Evolutionary conservation across 805 yeast genomes (phyloP).

Genomic region (Spathaspora boniae): DNA sequence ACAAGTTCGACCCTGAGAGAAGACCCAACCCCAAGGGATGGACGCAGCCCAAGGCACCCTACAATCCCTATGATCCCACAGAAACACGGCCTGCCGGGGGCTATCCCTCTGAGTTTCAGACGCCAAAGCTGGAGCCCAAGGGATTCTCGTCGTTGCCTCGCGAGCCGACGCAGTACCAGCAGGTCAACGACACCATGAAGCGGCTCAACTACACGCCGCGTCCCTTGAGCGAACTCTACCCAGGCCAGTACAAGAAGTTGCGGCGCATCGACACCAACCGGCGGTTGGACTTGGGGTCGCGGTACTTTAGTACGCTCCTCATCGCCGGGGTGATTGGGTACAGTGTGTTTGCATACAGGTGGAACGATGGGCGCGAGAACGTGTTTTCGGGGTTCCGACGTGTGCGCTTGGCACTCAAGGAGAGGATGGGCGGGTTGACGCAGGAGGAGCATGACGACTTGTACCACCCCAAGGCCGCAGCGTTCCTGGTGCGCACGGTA

Average conservation of each 20-base stretch:
- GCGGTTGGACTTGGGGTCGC: constrained; percentile 58
- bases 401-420: constrained; percentile 54
- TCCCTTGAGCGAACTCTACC: constrained; percentile 69
- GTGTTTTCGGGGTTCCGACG: constrained; percentile 68
- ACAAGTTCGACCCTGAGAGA: constrained; percentile 40
- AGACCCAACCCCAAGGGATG: constrained; percentile 77
- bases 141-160: constrained; percentile 58
- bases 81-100: constrained; percentile 80
- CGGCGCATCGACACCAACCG: constrained; percentile 52
- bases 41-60: constrained; percentile 80
- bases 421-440: constrained; percentile 47
- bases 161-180: constrained; percentile 63
- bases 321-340: constrained; percentile 50
- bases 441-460: constrained; percentile 65
- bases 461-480: constrained; percentile 39
- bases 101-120: constrained; percentile 75
- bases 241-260: constrained; percentile 74
- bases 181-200: constrained; percentile 70
- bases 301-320: constrained; percentile 50
- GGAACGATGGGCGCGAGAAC: constrained; percentile 84
- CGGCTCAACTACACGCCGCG: constrained; percentile 73
- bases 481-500: constrained; percentile 39
- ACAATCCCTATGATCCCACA: constrained; percentile 78
- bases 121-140: constrained; percentile 58
- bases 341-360: constrained; percentile 68